Conservation (phyloP, 257 asterid species). For the Pogostemon cablin region DNA sequence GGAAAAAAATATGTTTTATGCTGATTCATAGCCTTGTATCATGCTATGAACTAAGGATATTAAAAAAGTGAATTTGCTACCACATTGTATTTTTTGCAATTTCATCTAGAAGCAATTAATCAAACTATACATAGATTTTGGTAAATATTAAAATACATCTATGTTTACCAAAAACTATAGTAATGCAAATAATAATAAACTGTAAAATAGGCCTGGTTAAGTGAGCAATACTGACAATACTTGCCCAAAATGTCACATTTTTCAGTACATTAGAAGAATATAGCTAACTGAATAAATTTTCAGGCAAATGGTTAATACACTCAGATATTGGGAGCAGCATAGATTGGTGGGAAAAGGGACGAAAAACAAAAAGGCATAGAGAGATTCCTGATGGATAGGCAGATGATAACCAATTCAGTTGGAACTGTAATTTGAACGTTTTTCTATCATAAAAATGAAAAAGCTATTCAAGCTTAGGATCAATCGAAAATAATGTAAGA, state of each 20-base stretch:
- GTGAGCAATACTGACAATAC: background rate
- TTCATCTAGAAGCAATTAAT: background rate
- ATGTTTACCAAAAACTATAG: background rate
- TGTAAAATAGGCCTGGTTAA: background rate
- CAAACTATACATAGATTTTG: conserved; percentile 5
- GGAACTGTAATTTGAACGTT: background rate
- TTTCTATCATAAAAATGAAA: conserved; percentile 13
- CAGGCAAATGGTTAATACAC: background rate
- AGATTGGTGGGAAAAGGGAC: background rate
- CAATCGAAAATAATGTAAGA: background rate
- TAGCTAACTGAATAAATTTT: background rate
- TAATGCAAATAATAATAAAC: background rate
- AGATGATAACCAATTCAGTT: background rate
- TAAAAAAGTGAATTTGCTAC: conserved; percentile 9
- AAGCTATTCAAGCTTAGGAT: background rate
- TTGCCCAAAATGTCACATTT: conserved; percentile 3
- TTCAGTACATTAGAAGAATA: background rate
- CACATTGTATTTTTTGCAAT: conserved; percentile 4
- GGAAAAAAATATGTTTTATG: background rate
- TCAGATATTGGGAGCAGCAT: background rate
- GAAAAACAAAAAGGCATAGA: background rate
- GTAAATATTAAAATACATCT: background rate
- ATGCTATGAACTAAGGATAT: conserved; percentile 4
- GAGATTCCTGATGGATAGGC: background rate
- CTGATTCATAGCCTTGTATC: conserved; percentile 16